A percentile compares a stretch with the other conserved stretches of the same genome.
Evolutionary conservation across 352 stramenopile genomes (phyloP).

Genomic region (Phytophthora sp.): DNA sequence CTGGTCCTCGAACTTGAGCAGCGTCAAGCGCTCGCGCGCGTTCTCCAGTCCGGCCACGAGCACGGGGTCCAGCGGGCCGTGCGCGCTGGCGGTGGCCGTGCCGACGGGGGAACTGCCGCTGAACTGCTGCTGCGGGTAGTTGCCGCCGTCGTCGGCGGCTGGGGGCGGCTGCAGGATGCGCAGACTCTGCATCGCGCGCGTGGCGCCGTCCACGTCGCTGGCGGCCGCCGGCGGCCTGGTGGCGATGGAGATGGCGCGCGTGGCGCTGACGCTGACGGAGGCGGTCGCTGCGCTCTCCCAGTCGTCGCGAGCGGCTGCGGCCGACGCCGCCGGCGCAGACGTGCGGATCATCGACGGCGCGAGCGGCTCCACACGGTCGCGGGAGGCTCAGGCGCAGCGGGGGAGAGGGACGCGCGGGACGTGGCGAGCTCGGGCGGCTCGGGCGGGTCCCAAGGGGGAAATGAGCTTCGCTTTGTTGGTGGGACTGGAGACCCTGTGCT

Average conservation of each 20-base stretch:
- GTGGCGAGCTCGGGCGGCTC: neutral
- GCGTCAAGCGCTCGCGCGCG: conserved; percentile 72
- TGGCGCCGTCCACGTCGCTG: conserved; percentile 23
- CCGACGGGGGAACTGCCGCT: conserved; percentile 43
- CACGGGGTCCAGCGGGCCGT: conserved; percentile 75
- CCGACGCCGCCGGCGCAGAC: conserved; percentile 4
- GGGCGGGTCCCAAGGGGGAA: conserved; percentile 20
- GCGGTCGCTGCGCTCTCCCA: conserved; percentile 45
- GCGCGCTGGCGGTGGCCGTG: conserved; percentile 61
- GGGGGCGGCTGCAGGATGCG: conserved; percentile 47
- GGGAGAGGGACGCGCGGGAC: neutral
- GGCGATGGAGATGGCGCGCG: conserved; percentile 14
- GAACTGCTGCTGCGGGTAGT: conserved; percentile 44
- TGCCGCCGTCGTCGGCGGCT: conserved; percentile 48
- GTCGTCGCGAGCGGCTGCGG: conserved; percentile 35
- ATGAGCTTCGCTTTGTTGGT: conserved; percentile 30
- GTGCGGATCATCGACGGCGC: conserved; percentile 34
- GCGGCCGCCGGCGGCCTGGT: neutral
- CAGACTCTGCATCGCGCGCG: conserved; percentile 41
- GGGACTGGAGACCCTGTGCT: conserved; percentile 13
- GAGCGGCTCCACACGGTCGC: conserved; percentile 12
- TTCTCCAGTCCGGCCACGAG: conserved; percentile 84
- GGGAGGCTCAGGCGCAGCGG: neutral
- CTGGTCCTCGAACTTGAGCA: conserved; percentile 90
- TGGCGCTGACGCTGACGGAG: conserved; percentile 4